Evolutionary conservation across 805 yeast genomes (phyloP).

Genomic region (Yarrowia keelungensis): DNA sequence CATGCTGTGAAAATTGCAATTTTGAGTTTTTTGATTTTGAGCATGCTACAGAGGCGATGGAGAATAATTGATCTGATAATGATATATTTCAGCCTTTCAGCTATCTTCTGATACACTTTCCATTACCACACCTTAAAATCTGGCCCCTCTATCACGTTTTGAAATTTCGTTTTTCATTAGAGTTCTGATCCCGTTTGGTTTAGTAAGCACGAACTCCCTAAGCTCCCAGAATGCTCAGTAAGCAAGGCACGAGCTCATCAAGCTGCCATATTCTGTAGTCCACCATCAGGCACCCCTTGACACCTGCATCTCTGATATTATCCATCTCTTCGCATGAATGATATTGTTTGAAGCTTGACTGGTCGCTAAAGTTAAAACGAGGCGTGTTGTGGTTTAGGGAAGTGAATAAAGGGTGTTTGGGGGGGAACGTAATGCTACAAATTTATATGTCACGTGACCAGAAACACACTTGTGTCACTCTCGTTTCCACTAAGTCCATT

Average conservation of each 20-base stretch:
- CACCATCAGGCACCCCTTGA: neutral
- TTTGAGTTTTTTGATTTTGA: neutral
- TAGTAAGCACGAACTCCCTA: no score
- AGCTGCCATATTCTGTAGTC: no score
- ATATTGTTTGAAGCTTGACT: conserved; percentile 7
- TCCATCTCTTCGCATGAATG: conserved; percentile 1
- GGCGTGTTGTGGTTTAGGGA: conserved; percentile 5
- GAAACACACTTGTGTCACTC: neutral
- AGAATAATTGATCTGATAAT: neutral
- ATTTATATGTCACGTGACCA: neutral
- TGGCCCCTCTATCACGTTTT: neutral
- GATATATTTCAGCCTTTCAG: neutral
- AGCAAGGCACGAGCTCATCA: no score
- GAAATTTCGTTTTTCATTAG: neutral
- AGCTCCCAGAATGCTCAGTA: no score
- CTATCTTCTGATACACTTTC: neutral
- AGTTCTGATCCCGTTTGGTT: neutral
- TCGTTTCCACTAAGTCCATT: neutral
- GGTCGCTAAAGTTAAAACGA: neutral
- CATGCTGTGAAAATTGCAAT: neutral
- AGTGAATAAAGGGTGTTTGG: neutral
- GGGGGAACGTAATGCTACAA: no score
- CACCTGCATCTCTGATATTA: neutral
- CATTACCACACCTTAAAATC: no score
- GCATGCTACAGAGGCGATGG: no score